Percentiles rank a stretch among this genome's conserved stretches.
These are phyloP conservation scores for Andrographis paniculata DNA, from an alignment of 305 asterid species.

Conservation along the genomic window DNA sequence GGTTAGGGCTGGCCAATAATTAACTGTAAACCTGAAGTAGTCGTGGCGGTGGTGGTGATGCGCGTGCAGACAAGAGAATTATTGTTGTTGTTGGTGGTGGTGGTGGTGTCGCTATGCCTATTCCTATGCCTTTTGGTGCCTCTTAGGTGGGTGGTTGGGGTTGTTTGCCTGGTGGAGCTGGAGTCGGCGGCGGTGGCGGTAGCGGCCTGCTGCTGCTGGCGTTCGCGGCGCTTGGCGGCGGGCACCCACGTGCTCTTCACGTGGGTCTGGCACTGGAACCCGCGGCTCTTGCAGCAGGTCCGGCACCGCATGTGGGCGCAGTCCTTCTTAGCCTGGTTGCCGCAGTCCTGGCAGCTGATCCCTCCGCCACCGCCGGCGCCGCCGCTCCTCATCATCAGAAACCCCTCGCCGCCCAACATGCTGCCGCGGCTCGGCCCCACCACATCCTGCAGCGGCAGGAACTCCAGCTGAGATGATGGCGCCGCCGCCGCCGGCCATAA, in stretches of 20 bases:
- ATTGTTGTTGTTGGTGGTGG: constrained; percentile 32
- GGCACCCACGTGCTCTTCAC: constrained; percentile 89
- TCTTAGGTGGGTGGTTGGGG: too few relatives aligned
- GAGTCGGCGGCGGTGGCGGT: too few relatives aligned
- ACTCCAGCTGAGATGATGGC: background rate
- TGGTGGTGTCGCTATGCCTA: background rate
- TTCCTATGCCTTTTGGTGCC: too few relatives aligned
- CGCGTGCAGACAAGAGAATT: constrained; percentile 59
- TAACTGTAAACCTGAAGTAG: too few relatives aligned
- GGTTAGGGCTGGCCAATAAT: too few relatives aligned
- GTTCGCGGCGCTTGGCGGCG: constrained; percentile 69
- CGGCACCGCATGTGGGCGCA: constrained; percentile 70
- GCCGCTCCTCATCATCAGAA: constrained; percentile 55
- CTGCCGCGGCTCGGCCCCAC: constrained; percentile 41
- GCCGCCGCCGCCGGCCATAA: constrained; percentile 45
- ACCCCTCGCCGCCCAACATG: constrained; percentile 24
- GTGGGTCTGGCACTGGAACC: constrained; percentile 62
- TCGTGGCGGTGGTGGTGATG: too few relatives aligned
- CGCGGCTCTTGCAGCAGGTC: constrained; percentile 76
- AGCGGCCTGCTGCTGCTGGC: constrained; percentile 47
- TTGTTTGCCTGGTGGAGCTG: constrained; percentile 26
- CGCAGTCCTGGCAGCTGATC: constrained; percentile 65
- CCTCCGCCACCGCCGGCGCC: constrained; percentile 43
- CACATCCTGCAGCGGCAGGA: constrained; percentile 58
- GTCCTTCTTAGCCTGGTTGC: constrained; percentile 51